A percentile compares a stretch with the other conserved stretches of the same genome.
Evolutionary conservation across 2,329 filamentous ascomycete genomes (phyloP).

Genomic region (Tympanopsis confertula): DNA sequence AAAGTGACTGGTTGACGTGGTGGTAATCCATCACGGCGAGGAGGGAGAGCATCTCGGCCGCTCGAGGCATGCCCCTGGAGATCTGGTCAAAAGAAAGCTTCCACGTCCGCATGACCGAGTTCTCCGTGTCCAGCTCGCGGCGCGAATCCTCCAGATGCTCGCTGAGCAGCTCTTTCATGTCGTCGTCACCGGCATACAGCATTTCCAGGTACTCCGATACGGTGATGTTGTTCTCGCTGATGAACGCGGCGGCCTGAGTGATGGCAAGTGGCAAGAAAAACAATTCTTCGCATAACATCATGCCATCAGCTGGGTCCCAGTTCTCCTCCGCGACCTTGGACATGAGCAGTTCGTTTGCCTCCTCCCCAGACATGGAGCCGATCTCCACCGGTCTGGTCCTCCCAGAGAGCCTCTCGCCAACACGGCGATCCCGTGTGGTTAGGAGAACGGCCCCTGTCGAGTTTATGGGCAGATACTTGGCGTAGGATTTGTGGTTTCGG

Average conservation of each 20-base stretch:
- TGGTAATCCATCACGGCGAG: not conserved
- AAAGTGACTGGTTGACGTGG: not conserved
- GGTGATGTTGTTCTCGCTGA: constrained; percentile 7
- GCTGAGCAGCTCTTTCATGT: constrained; percentile 5
- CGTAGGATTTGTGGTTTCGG: not conserved
- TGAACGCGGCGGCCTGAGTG: constrained; percentile 8
- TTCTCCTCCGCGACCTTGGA: not conserved
- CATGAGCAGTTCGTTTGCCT: not conserved
- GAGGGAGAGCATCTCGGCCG: constrained; percentile 7
- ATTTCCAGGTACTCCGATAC: constrained; percentile 6
- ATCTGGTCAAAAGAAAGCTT: constrained; percentile 9
- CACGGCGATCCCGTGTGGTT: not conserved
- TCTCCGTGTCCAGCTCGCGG: constrained; percentile 7
- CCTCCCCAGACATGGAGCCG: not conserved
- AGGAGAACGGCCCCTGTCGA: not conserved
- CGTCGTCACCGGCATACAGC: constrained; percentile 2
- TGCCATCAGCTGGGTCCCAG: not conserved
- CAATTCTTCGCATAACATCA: constrained; percentile 4
- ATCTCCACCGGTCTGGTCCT: not conserved
- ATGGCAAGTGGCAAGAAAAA: constrained; percentile 8
- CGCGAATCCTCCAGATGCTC: constrained; percentile 7
- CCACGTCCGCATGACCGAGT: constrained; percentile 9
- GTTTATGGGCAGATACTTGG: not conserved
- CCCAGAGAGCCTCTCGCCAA: not conserved
- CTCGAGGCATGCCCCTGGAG: constrained; percentile 4